Evolutionary conservation across 106 monocot genomes (phyloP), one percentile per base, ranked within the genome.

Genomic region (Acorus gramineus): DNA sequence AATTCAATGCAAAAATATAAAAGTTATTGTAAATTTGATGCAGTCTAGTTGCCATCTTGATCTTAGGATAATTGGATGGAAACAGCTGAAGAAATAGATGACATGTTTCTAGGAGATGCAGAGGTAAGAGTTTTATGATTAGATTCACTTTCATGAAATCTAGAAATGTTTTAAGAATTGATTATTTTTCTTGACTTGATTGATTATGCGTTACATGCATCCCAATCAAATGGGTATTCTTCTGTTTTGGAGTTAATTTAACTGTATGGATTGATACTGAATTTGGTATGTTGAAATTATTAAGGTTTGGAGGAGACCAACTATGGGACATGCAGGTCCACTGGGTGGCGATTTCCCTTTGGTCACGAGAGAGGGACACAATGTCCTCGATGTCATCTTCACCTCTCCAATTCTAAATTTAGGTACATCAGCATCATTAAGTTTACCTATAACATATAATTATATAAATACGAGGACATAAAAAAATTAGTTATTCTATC

Each of bases 301-400:
- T 42, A 61, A 91, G 90, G 92, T 92, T 11, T 92, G 92, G 92
- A 92, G 87, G 60, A 79, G 84, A 69, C 74, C 92, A 69, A 59
- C 84, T 11, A 70, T 66, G 69, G 87, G 92, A 28, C 63, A 69
- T 55, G 79, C 92, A 9, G 87, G 55, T 62, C 91, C 91, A 47
- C n/a, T 75, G 10, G 92, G 91, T 50, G 91, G 91, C 0, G 74
- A 86, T 28, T 86, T 77, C 47, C 90, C 83, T 28, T 70, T 91
- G 61, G 76, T 84, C 6, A 91, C 90, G 42, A 84, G 55, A 57
- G 86, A 87, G 53, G 92, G 84, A 8, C 81, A 84, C 61, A 69
- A 81, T 42, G 64, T 92, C 61, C 81, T 92, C 62, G 92, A 92
- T 77, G 72, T 92, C 46, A 87, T 92, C 55, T 92, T 92, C 66